phyloP scores from a whole-genome alignment of 495 filamentous ascomycete genomes.

The Aspergillus indologenus region DNA sequence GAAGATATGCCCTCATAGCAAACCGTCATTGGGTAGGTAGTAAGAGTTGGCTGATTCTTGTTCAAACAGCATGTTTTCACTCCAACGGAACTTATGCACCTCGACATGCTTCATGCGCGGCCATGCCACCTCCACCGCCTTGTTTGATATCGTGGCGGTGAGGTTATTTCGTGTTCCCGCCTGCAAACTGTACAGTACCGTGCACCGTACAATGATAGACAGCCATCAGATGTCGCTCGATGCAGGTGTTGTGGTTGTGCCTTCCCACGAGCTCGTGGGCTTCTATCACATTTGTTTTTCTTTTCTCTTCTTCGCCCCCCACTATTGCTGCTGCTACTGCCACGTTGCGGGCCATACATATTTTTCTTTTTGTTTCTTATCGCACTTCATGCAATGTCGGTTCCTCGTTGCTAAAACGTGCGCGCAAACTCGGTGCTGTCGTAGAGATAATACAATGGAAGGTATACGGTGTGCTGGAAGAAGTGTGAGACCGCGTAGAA shows the following conservation, averaged over 20 bases:
- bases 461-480: not conserved
- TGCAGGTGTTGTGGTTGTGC: conserved; percentile 10
- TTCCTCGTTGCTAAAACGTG: not conserved
- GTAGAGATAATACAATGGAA: not conserved
- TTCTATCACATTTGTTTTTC: not conserved
- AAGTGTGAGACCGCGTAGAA: not conserved
- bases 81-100: not conserved
- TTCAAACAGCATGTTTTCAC: not conserved
- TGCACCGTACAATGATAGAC: not conserved
- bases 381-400: not conserved
- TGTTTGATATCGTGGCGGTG: conserved; percentile 22
- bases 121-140: not conserved
- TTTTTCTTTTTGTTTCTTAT: not conserved
- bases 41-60: not conserved
- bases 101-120: not conserved
- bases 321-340: conserved; percentile 11
- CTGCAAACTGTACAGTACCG: not conserved
- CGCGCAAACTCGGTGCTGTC: not conserved
- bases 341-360: conserved; percentile 15
- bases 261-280: conserved; percentile 1
- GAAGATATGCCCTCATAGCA: too few species aligned
- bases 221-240: conserved; percentile 7
- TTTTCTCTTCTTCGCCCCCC: not conserved
- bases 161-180: not conserved
- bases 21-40: too few species aligned